phyloP scores from a whole-genome alignment of 192 early-diverging fungal species.

The Coemansia sp. region DNA sequence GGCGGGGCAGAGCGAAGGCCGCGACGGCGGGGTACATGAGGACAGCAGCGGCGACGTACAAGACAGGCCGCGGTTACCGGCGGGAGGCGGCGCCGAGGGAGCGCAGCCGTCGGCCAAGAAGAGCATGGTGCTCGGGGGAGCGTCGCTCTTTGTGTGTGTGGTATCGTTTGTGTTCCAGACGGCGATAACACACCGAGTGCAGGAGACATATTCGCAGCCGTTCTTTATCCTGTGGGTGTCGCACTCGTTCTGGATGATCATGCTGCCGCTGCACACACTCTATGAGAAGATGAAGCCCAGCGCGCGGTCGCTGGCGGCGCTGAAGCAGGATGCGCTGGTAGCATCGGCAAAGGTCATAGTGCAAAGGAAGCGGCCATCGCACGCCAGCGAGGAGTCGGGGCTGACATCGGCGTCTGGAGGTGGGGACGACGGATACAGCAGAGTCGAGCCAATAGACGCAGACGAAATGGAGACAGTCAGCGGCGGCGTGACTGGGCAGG shows the following conservation, averaged over 20 bases:
- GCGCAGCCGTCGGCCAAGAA: constrained; percentile 32
- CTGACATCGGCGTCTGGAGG: background rate
- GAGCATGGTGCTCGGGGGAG: constrained; percentile 43
- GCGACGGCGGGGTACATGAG: background rate
- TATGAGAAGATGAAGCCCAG: constrained; percentile 43
- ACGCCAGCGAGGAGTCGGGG: background rate
- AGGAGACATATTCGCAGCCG: constrained; percentile 50
- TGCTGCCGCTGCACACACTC: constrained; percentile 44
- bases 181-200: constrained; percentile 45
- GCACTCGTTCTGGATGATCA: constrained; percentile 50
- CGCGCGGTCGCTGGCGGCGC: constrained; percentile 26
- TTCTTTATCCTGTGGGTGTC: constrained; percentile 59
- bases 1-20: background rate
- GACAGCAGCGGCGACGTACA: background rate
- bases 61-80: constrained; percentile 1
- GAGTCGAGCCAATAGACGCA: constrained; percentile 13
- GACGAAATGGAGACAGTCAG: background rate
- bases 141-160: constrained; percentile 39
- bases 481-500: background rate
- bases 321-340: constrained; percentile 41
- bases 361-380: constrained; percentile 16
- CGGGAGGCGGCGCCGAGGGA: background rate
- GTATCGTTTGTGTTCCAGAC: constrained; percentile 44
- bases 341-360: constrained; percentile 44
- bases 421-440: constrained; percentile 19